phyloP scores from a whole-genome alignment of 169 alveolate genomes.

The Eimeria praecox region DNA sequence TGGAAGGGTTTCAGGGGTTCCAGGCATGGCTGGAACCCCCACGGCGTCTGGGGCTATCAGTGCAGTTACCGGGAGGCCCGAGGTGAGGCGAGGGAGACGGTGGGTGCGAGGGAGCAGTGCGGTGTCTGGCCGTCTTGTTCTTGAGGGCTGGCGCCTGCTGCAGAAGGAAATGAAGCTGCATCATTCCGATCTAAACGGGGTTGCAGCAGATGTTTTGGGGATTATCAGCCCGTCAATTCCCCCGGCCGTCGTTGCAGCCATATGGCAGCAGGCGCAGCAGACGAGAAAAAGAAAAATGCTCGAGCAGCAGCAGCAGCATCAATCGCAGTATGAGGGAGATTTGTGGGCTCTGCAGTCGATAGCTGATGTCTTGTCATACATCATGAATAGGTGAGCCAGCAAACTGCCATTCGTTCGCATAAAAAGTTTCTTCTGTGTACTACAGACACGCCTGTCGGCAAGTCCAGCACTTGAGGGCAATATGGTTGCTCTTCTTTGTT shows the following conservation, averaged over 20 bases:
- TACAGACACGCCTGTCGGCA: neutral
- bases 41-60: neutral
- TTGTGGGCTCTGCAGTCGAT: slow-evolving; percentile 63
- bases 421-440: neutral
- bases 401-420: neutral
- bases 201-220: slow-evolving; percentile 70
- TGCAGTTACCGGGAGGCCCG: neutral
- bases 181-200: slow-evolving; percentile 72
- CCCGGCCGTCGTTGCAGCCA: slow-evolving; percentile 56
- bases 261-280: slow-evolving; percentile 79
- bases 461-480: neutral
- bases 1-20: neutral
- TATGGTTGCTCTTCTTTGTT: neutral
- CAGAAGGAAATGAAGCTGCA: slow-evolving; percentile 80
- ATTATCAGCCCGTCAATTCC: slow-evolving; percentile 59
- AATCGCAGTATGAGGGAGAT: slow-evolving; percentile 16
- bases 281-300: neutral
- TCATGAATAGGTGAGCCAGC: slow-evolving; percentile 55
- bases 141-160: slow-evolving; percentile 79
- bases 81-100: slow-evolving; percentile 9
- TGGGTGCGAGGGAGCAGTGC: slow-evolving; percentile 60
- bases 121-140: slow-evolving; percentile 73
- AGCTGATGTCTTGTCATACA: slow-evolving; percentile 31
- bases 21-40: neutral
- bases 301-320: slow-evolving; percentile 47